Conservation (phyloP, 768 basidiomycete genomes). For the Lactarius psammicola region DNA sequence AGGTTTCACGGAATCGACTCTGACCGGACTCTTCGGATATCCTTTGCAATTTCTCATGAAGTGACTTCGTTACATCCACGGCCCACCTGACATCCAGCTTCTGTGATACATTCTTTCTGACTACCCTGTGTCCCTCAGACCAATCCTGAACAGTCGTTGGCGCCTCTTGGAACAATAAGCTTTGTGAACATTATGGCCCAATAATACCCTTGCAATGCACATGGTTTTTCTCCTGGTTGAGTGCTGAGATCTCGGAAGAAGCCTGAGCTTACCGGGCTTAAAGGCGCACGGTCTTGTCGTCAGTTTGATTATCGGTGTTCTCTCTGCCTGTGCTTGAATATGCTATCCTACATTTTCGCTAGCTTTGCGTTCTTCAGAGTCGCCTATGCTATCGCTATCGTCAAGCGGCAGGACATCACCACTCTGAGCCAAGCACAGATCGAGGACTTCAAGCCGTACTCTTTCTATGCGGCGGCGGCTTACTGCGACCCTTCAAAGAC, state of each 20-base stretch:
- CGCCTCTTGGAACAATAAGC: not conserved
- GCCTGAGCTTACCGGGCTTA: not conserved
- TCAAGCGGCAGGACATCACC: not conserved
- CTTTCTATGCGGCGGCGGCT: constrained; percentile 50
- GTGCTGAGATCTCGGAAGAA: not conserved
- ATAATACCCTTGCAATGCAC: not conserved
- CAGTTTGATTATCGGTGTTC: not conserved
- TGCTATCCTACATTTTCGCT: constrained; percentile 9
- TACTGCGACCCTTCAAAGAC: constrained; percentile 47
- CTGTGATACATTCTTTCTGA: not conserved
- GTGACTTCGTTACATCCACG: not conserved
- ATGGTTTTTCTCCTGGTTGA: not conserved
- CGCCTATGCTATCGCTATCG: not conserved
- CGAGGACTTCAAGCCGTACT: constrained; percentile 46
- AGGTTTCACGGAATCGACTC: not conserved
- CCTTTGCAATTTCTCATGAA: not conserved
- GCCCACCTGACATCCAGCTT: not conserved
- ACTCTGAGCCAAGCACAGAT: constrained; percentile 36
- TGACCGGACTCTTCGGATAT: not conserved
- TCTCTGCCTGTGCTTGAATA: not conserved
- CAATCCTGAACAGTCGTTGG: not conserved
- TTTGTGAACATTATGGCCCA: not conserved
- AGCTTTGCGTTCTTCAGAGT: not conserved
- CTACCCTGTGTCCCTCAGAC: not conserved
- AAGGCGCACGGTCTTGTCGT: not conserved